phyloP scores from a whole-genome alignment of 2,329 filamentous ascomycete genomes.

The Apiospora rasikravindrae region DNA sequence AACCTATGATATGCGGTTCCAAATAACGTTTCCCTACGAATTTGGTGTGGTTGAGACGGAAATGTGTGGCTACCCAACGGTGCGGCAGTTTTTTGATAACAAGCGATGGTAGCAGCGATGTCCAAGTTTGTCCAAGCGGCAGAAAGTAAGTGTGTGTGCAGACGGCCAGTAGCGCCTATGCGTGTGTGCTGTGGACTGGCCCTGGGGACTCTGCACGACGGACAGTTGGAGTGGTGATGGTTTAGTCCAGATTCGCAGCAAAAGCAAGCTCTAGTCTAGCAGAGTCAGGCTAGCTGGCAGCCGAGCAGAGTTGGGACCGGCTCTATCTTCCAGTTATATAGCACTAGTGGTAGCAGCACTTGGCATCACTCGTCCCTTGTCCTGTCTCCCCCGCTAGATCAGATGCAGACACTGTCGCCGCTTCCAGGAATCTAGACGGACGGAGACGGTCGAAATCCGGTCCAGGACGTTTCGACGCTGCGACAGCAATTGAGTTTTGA shows the following conservation, averaged over 20 bases:
- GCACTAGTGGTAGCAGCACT: neutral
- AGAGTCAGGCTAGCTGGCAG: slow-evolving; percentile 7
- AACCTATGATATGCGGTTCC: slow-evolving; percentile 5
- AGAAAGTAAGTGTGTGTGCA: neutral
- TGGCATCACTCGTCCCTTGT: no score
- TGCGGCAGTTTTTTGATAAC: neutral
- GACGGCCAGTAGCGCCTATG: neutral
- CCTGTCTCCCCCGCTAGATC: neutral
- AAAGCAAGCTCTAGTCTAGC: neutral
- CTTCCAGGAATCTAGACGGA: neutral
- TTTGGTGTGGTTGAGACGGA: slow-evolving; percentile 4
- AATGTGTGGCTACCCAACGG: slow-evolving; percentile 11
- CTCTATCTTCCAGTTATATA: neutral
- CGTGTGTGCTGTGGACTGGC: neutral
- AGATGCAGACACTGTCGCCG: neutral
- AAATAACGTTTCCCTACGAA: neutral
- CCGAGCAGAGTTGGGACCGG: neutral
- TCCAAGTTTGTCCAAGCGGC: slow-evolving; percentile 8
- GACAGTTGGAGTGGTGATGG: neutral
- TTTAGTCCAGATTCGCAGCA: slow-evolving; percentile 14
- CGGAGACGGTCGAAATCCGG: neutral
- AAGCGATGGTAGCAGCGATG: neutral
- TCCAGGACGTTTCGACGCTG: neutral
- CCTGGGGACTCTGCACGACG: no score
- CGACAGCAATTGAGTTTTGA: slow-evolving; percentile 6